Conservation (phyloP, 2,329 filamentous ascomycete genomes). For the Aspergillus pseudoterreus region DNA sequence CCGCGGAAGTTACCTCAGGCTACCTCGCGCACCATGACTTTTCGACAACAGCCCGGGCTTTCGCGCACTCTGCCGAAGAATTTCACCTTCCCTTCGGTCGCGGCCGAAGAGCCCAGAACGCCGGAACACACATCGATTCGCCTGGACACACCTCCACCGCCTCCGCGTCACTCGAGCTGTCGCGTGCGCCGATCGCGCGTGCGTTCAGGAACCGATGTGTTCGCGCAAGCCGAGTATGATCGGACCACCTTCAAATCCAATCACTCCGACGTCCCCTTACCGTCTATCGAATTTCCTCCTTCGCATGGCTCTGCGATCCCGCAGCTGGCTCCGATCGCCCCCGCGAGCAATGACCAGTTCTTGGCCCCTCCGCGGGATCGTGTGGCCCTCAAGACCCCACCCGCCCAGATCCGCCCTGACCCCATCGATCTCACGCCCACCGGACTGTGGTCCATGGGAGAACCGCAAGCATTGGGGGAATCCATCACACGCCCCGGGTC, state of each 20-base stretch:
- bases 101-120: slow-evolving; percentile 37
- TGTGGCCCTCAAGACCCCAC: slow-evolving; percentile 41
- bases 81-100: slow-evolving; percentile 40
- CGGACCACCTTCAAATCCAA: slow-evolving; percentile 30
- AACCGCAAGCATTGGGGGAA: slow-evolving; percentile 34
- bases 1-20: slow-evolving; percentile 1
- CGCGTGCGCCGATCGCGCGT: slow-evolving; percentile 40
- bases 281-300: slow-evolving; percentile 40
- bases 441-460: slow-evolving; percentile 30
- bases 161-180: slow-evolving; percentile 42
- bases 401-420: slow-evolving; percentile 41
- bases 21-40: slow-evolving; percentile 29
- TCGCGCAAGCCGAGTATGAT: slow-evolving; percentile 30
- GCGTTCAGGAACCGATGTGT: slow-evolving; percentile 35
- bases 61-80: slow-evolving; percentile 47
- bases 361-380: slow-evolving; percentile 38
- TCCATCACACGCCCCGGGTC: slow-evolving; percentile 55
- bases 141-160: slow-evolving; percentile 42
- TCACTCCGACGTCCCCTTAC: slow-evolving; percentile 38
- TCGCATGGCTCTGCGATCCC: slow-evolving; percentile 25
- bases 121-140: slow-evolving; percentile 39
- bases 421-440: slow-evolving; percentile 28
- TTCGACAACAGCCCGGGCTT: slow-evolving; percentile 33
- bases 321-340: slow-evolving; percentile 19
- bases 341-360: slow-evolving; percentile 31